Percentiles rank a stretch among this genome's conserved stretches.
Evolutionary conservation across 2,329 filamentous ascomycete genomes (phyloP).

Genomic region (Cordyceps farinosa): DNA sequence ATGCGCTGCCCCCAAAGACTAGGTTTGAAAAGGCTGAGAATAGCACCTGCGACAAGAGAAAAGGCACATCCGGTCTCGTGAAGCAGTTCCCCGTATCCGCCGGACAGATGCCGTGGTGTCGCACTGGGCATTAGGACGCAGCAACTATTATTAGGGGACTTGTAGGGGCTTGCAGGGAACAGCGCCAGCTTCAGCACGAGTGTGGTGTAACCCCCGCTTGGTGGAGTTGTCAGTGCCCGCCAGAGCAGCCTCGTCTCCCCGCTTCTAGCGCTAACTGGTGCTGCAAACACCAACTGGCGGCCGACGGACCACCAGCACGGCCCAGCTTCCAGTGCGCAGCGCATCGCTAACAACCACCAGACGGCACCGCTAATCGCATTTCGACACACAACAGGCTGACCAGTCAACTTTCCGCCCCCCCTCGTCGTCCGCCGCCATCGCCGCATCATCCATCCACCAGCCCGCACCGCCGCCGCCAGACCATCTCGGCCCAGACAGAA

Average conservation of each 20-base stretch:
- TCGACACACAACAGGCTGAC: too few relatives aligned
- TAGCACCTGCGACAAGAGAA: too few relatives aligned
- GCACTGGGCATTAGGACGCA: background rate
- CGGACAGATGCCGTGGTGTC: background rate
- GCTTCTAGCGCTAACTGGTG: background rate
- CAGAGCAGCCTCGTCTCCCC: slow-evolving; percentile 4
- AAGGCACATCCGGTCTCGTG: too few relatives aligned
- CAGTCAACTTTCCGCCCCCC: too few relatives aligned
- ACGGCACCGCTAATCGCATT: too few relatives aligned
- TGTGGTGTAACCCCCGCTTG: background rate
- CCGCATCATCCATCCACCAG: background rate
- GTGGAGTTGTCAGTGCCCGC: background rate
- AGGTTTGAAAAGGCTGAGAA: too few relatives aligned
- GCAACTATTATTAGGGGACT: background rate
- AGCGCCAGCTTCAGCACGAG: background rate
- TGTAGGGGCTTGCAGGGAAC: background rate
- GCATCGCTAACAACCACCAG: too few relatives aligned
- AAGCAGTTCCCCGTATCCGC: background rate
- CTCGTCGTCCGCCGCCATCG: background rate
- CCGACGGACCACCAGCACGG: too few relatives aligned
- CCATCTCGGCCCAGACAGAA: too few relatives aligned
- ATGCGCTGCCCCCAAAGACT: too few relatives aligned
- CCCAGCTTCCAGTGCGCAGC: too few relatives aligned
- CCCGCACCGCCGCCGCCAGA: background rate
- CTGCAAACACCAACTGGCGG: too few relatives aligned